Conservation (phyloP, 2,329 filamentous ascomycete genomes). For the Ceratocystis huliohia region DNA sequence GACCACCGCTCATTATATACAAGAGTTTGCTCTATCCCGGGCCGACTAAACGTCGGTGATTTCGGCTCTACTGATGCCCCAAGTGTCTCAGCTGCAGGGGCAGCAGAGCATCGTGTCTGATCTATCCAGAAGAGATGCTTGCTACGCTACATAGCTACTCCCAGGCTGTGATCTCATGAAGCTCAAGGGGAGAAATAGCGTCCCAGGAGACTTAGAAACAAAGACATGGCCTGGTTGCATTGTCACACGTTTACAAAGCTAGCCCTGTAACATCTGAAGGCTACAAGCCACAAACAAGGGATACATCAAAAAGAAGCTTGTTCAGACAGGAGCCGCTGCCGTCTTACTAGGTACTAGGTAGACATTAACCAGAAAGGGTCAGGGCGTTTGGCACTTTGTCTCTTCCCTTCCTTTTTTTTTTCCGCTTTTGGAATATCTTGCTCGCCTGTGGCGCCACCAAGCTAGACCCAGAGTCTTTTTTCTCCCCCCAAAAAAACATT, state of each 20-base stretch:
- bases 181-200: neutral
- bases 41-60: neutral
- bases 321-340: neutral
- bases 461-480: no score
- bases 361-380: neutral
- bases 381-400: neutral
- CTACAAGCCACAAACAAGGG: neutral
- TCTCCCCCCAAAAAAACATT: no score
- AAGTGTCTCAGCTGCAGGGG: neutral
- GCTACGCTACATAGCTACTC: neutral
- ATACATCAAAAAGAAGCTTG: neutral
- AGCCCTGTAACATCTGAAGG: neutral
- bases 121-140: neutral
- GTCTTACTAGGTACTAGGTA: neutral
- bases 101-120: neutral
- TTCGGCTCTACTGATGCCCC: neutral
- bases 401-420: neutral
- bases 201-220: neutral
- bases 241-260: neutral
- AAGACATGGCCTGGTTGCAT: neutral
- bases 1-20: conserved; percentile 16
- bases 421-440: no score
- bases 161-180: neutral
- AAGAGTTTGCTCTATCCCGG: neutral
- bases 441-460: no score